Base-by-base conservation (phyloP, 2,329 filamentous ascomycete species). In the Phoma sp. region DNA sequence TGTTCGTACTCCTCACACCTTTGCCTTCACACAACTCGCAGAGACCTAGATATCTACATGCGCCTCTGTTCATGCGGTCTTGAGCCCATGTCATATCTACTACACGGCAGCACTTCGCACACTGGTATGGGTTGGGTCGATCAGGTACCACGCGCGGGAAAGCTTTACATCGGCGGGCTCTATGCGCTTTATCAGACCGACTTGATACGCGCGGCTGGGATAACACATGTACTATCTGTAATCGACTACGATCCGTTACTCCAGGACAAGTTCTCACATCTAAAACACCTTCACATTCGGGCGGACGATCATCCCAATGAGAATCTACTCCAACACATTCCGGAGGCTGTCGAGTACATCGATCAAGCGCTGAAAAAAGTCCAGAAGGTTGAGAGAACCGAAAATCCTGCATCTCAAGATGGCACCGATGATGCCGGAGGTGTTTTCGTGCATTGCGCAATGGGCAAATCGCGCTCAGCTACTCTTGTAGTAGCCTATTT, bases 91-190 rank as follows among this genome's bases (percentile, higher is more conserved):
- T 67, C 66, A 37, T 72, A 65, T 45, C 64, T 73, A 46, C 55
- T 72, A 23, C 64, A 71, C 67, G 68, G 69, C 56, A 66, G 64
- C 51, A 60, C 65, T 33, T 53, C 57, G 33, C 60, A 67, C 56
- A 69, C 66, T 42, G 62, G 61, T 25, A 73, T 76, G 69, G 74
- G 74, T 50, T 74, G 71, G 69, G 66, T 78, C 20, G 76, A 77
- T 45, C 61, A 59, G 15, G 64, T 78, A 6, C 76, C 76, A 0
- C 62, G 68, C 5, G 63, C 67, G 3, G 63, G 66, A 3, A 67
- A 67, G 15, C 65, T 77, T 25, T 76, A 74, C 67, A 77, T 78
- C 42, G 76, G 76, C 52, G 76, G 76, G 25, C 64, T 78, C 3
- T 73, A 76, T 51, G 76, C 76, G 1, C 61, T 78, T 2, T 77